These are phyloP conservation scores for Boletus vinaceobasis DNA, from an alignment of 768 basidiomycete species.

Conservation along the genomic window DNA sequence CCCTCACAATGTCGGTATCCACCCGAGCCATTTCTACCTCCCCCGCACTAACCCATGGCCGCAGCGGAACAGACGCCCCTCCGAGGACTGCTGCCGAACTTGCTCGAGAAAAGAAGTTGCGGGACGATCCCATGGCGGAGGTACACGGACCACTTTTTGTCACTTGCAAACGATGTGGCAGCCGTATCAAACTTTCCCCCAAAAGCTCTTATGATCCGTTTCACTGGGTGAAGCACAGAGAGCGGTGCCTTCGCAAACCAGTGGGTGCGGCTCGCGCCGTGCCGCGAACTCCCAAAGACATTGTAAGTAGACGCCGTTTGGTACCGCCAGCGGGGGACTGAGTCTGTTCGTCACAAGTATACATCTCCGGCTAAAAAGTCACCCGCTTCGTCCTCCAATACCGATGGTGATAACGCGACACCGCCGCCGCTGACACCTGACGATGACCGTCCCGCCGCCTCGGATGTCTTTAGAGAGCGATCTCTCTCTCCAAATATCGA, in stretches of 20 bases:
- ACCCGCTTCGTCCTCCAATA: constrained; percentile 27
- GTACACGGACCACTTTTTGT: constrained; percentile 51
- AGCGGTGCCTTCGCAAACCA: constrained; percentile 52
- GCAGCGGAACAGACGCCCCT: constrained; percentile 26
- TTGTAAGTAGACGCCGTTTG: constrained; percentile 14
- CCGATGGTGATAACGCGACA: constrained; percentile 30
- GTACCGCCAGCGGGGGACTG: background rate
- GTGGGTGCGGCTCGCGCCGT: constrained; percentile 18
- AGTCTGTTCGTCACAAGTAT: constrained; percentile 11
- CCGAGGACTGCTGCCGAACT: constrained; percentile 42
- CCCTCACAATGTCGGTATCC: constrained; percentile 23
- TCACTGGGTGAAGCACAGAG: constrained; percentile 66
- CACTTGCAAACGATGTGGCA: constrained; percentile 53
- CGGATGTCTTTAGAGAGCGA: constrained; percentile 22
- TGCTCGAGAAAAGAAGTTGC: constrained; percentile 48
- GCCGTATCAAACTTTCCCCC: constrained; percentile 59
- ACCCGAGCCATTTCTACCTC: background rate
- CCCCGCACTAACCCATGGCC: constrained; percentile 11
- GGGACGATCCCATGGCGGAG: constrained; percentile 50
- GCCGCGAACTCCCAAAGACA: constrained; percentile 21
- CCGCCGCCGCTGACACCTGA: constrained; percentile 38
- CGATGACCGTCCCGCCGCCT: constrained; percentile 23
- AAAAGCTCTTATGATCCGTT: constrained; percentile 65
- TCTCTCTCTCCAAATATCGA: constrained; percentile 24
- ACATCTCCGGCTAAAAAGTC: constrained; percentile 22